Evolutionary conservation across 1,284 basidiomycete genomes (phyloP).

Genomic region (Taiwanofungus camphoratus): DNA sequence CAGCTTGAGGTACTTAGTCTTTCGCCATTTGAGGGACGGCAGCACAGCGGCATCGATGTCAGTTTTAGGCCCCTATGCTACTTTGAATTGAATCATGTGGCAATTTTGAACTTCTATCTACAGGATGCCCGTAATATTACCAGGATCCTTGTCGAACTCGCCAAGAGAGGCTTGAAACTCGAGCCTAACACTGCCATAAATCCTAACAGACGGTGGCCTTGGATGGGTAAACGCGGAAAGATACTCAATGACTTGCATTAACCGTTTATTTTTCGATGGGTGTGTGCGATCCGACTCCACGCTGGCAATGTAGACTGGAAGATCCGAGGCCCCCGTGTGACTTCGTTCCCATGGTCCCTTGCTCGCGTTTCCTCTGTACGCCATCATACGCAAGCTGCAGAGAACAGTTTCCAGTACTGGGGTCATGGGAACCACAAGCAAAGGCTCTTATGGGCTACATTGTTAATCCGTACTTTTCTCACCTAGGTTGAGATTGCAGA

Average conservation of each 20-base stretch:
- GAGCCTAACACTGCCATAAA: conserved; percentile 70
- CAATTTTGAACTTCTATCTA: not conserved
- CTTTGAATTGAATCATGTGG: not conserved
- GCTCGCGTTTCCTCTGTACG: too few species aligned
- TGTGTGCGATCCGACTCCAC: too few species aligned
- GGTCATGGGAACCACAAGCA: too few species aligned
- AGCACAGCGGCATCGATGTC: conserved; percentile 86
- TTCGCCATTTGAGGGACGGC: conserved; percentile 69
- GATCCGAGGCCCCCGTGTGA: too few species aligned
- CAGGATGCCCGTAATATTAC: conserved; percentile 86
- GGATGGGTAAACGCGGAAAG: conserved; percentile 75
- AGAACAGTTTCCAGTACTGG: too few species aligned
- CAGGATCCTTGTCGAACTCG: conserved; percentile 72
- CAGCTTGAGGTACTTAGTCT: conserved; percentile 58
- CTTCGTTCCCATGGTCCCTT: too few species aligned
- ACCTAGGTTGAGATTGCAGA: too few species aligned
- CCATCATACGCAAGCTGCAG: too few species aligned
- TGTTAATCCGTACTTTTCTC: too few species aligned
- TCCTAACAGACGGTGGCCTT: conserved; percentile 65
- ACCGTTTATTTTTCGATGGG: too few species aligned
- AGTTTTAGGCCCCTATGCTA: conserved; percentile 30
- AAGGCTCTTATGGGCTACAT: too few species aligned
- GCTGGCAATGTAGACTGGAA: too few species aligned
- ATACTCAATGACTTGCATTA: conserved; percentile 47
- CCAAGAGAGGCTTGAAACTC: conserved; percentile 57